phyloP scores from a whole-genome alignment of 179 eudicot species.

The Amaranthus tricolor region DNA sequence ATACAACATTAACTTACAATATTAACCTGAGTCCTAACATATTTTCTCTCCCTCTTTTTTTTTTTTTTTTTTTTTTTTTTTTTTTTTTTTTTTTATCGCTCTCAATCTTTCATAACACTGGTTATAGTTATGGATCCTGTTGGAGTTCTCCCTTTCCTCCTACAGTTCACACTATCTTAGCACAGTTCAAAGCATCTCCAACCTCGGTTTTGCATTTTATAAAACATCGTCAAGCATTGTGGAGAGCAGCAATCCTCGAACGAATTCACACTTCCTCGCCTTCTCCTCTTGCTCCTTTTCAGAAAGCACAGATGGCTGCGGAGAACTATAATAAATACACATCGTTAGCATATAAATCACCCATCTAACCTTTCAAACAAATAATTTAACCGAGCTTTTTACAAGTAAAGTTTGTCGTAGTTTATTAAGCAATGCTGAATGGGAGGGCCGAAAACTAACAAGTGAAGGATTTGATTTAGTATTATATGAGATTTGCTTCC shows the following conservation, averaged over 20 bases:
- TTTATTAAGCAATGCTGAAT: too few relatives aligned
- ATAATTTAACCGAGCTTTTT: too few relatives aligned
- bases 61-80: background rate
- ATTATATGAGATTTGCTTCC: too few relatives aligned
- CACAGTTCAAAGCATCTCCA: background rate
- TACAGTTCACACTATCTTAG: background rate
- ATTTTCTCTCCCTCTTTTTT: conserved; percentile 16
- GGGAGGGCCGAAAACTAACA: too few relatives aligned
- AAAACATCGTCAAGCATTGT: conserved; percentile 66
- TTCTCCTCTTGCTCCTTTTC: conserved; percentile 80
- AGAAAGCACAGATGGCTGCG: conserved; percentile 42
- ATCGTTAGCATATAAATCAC: background rate
- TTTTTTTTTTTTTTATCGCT: background rate
- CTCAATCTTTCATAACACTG: background rate
- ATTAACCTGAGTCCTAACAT: background rate
- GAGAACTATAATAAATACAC: conserved; percentile 25
- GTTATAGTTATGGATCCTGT: background rate
- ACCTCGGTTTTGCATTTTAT: conserved; percentile 18
- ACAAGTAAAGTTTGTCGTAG: too few relatives aligned
- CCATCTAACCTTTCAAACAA: background rate
- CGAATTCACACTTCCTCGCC: conserved; percentile 65
- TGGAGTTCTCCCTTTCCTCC: conserved; percentile 1
- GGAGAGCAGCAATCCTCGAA: conserved; percentile 67
- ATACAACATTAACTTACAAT: conserved; percentile 13
- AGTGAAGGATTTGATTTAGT: too few relatives aligned